Evolutionary conservation across 2,329 filamentous ascomycete genomes (phyloP).

Genomic region (Fusarium stilboides): DNA sequence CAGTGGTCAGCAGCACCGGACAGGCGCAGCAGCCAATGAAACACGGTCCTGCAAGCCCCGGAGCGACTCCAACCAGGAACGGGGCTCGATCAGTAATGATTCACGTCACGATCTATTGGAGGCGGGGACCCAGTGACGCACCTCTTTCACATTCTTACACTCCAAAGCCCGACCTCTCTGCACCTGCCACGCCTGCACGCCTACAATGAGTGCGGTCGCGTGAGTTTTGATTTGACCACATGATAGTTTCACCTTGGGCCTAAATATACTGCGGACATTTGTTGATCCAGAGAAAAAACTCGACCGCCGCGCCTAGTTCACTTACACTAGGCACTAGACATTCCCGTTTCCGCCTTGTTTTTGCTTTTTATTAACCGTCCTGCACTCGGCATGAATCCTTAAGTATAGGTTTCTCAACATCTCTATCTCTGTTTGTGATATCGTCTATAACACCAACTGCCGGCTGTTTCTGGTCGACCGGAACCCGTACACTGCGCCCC

Average conservation of each 20-base stretch:
- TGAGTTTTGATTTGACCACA: constrained; percentile 46
- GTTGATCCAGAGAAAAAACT: constrained; percentile 24
- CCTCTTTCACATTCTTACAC: constrained; percentile 33
- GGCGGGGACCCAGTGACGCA: constrained; percentile 45
- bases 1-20: constrained; percentile 22
- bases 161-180: constrained; percentile 39
- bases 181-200: constrained; percentile 42
- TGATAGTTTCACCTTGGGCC: constrained; percentile 39
- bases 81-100: constrained; percentile 38
- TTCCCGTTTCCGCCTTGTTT: not conserved
- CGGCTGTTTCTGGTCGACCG: constrained; percentile 12
- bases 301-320: not conserved
- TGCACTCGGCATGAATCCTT: constrained; percentile 2
- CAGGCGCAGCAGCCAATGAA: constrained; percentile 17
- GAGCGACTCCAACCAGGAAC: constrained; percentile 41
- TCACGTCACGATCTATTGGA: constrained; percentile 44
- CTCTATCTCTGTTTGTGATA: constrained; percentile 17
- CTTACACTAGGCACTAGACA: not conserved
- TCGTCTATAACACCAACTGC: constrained; percentile 10
- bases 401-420: not conserved
- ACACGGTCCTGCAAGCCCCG: constrained; percentile 25
- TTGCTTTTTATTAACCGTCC: constrained; percentile 11
- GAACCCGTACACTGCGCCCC: constrained; percentile 18
- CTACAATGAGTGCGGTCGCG: constrained; percentile 41
- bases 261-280: constrained; percentile 24